Conservation (phyloP, 2,329 filamentous ascomycete species). For the Ophiocordyceps unilateralis region DNA sequence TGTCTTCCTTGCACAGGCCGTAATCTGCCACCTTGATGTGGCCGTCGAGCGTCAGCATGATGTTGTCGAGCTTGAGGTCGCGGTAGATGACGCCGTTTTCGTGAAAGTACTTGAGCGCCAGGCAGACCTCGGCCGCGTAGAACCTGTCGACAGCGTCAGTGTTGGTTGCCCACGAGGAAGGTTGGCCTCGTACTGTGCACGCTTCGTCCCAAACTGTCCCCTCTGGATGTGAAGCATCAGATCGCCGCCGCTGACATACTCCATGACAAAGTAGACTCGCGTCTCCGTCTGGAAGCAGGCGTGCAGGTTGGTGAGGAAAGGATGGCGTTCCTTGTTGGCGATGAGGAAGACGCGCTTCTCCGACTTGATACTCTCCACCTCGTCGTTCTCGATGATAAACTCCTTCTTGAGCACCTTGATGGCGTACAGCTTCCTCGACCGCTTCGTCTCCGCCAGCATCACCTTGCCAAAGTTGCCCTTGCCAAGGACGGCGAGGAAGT, state of each 20-base stretch:
- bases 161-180: neutral
- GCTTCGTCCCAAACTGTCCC: slow-evolving; percentile 86
- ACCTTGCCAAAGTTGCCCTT: slow-evolving; percentile 99
- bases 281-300: slow-evolving; percentile 99
- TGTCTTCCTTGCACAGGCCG: slow-evolving; percentile 97
- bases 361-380: slow-evolving; percentile 93
- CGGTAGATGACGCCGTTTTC: slow-evolving; percentile 98
- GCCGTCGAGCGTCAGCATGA: slow-evolving; percentile 81
- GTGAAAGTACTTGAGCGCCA: slow-evolving; percentile 97
- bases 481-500: slow-evolving; percentile 92
- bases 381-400: slow-evolving; percentile 98
- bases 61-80: slow-evolving; percentile 86
- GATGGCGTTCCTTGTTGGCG: slow-evolving; percentile 91
- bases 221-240: slow-evolving; percentile 98
- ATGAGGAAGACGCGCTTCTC: slow-evolving; percentile 96
- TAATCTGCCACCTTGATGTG: slow-evolving; percentile 99
- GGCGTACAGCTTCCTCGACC: slow-evolving; percentile 77
- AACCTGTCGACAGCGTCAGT: slow-evolving; percentile 40
- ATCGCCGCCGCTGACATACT: slow-evolving; percentile 97
- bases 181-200: slow-evolving; percentile 54
- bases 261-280: slow-evolving; percentile 97
- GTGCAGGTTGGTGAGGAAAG: slow-evolving; percentile 86
- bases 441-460: slow-evolving; percentile 97
- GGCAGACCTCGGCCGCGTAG: slow-evolving; percentile 91
- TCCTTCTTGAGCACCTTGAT: slow-evolving; percentile 99